A percentile compares a stretch with the other conserved stretches of the same genome.
These are phyloP conservation scores for Striga hermonthica DNA, from an alignment of 305 asterid species.

Conservation along the genomic window DNA sequence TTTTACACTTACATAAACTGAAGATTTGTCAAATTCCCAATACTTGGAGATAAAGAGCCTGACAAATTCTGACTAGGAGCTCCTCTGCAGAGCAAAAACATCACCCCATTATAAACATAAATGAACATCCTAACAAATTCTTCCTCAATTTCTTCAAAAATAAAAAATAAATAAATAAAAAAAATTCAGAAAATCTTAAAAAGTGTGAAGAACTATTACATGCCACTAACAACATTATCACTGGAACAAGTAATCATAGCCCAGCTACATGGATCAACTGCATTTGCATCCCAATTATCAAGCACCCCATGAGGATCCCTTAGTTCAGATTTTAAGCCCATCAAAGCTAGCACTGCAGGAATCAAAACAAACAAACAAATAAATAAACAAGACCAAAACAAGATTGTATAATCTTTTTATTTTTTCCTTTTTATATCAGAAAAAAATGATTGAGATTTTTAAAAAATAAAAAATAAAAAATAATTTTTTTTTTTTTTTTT, in stretches of 20 bases:
- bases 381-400: not conserved
- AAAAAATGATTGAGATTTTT: conserved; percentile 5
- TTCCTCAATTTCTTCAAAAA: not conserved
- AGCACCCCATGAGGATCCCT: conserved; percentile 93
- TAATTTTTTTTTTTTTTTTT: no score
- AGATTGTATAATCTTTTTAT: no score
- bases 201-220: conserved; percentile 42
- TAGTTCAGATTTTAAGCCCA: conserved; percentile 64
- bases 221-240: conserved; percentile 78
- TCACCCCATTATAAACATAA: conserved; percentile 24
- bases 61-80: conserved; percentile 83
- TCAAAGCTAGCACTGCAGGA: conserved; percentile 78
- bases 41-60: conserved; percentile 77
- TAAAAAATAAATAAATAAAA: conserved; percentile 17
- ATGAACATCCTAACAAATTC: no score
- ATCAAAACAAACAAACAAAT: no score
- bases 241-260: conserved; percentile 89
- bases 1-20: conserved; percentile 63
- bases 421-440: not conserved
- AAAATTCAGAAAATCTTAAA: not conserved
- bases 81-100: conserved; percentile 59
- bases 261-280: conserved; percentile 99
- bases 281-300: conserved; percentile 90
- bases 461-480: no score
- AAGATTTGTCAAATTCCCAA: conserved; percentile 84